Evolutionary conservation across 306 rosid genomes (phyloP).

Genomic region (Astragalus glycyphyllos): DNA sequence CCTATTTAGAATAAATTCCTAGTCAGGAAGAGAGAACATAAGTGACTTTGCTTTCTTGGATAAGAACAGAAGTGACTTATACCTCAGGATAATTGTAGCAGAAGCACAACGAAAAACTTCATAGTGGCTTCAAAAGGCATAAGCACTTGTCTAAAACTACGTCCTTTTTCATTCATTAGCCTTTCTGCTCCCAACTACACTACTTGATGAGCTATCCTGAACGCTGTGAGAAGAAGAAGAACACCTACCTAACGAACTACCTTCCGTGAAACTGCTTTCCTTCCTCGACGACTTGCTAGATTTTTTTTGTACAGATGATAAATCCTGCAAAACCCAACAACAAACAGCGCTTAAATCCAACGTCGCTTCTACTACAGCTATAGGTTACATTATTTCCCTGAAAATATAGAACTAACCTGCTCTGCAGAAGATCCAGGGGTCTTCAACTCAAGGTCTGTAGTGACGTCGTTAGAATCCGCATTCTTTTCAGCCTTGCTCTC

Average conservation of each 20-base stretch:
- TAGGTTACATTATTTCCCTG: conserved; percentile 9
- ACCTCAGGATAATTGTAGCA: conserved; percentile 36
- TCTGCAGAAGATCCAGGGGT: conserved; percentile 79
- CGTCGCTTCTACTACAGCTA: conserved; percentile 3
- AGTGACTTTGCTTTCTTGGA: conserved; percentile 8
- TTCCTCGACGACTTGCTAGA: conserved; percentile 50
- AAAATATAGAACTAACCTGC: conserved; percentile 58
- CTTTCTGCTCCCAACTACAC: conserved; percentile 57
- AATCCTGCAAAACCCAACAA: conserved; percentile 56
- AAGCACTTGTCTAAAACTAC: conserved; percentile 25
- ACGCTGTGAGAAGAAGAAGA: conserved; percentile 69
- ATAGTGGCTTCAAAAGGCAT: conserved; percentile 31
- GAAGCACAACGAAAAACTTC: conserved; percentile 29
- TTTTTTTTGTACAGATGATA: conserved; percentile 55
- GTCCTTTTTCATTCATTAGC: conserved; percentile 49
- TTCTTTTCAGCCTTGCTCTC: conserved; percentile 62
- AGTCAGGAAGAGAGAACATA: conserved; percentile 35
- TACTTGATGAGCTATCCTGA: conserved; percentile 79
- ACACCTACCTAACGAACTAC: conserved; percentile 71
- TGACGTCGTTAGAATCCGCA: conserved; percentile 64
- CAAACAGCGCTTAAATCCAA: conserved; percentile 27
- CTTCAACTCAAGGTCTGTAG: conserved; percentile 75
- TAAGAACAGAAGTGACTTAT: conserved; percentile 19
- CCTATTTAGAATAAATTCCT: conserved; percentile 21
- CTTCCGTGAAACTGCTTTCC: conserved; percentile 56